Conservation (phyloP, 805 yeast genomes). For the Debaryomyces tyrocola region DNA sequence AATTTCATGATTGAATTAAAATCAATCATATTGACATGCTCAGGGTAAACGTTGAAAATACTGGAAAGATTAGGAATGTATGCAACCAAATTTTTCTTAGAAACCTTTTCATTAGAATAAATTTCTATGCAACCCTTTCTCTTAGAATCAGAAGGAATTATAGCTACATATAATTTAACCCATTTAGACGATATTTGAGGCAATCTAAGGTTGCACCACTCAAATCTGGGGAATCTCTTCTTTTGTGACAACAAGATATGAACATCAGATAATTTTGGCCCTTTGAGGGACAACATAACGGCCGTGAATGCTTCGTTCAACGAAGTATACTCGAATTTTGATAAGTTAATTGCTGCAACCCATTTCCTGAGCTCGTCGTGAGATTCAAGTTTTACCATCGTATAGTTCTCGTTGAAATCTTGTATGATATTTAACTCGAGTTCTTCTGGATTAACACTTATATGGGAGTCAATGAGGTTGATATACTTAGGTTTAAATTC, state of each 20-base stretch:
- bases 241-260: conserved; percentile 54
- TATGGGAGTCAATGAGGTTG: conserved; percentile 47
- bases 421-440: conserved; percentile 25
- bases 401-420: conserved; percentile 26
- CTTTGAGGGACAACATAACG: conserved; percentile 58
- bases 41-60: conserved; percentile 60
- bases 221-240: conserved; percentile 48
- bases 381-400: conserved; percentile 23
- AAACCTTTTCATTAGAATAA: conserved; percentile 47
- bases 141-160: conserved; percentile 46
- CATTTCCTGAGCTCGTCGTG: conserved; percentile 28
- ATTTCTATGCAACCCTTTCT: conserved; percentile 54
- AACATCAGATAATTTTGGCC: conserved; percentile 55
- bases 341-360: conserved; percentile 50
- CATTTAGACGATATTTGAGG: conserved; percentile 60
- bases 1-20: conserved; percentile 55
- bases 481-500: conserved; percentile 51
- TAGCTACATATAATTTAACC: conserved; percentile 53
- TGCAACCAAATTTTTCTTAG: conserved; percentile 53
- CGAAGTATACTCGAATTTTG: conserved; percentile 57
- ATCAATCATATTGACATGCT: conserved; percentile 55
- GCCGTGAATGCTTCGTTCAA: conserved; percentile 67
- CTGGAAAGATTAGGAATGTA: conserved; percentile 45
- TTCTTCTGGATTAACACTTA: conserved; percentile 14
- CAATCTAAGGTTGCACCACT: conserved; percentile 64